Evolutionary conservation across 2,329 filamentous ascomycete genomes (phyloP), one percentile per base, ranked within the genome.

Genomic region (Myriosclerotinia scirpicola): DNA sequence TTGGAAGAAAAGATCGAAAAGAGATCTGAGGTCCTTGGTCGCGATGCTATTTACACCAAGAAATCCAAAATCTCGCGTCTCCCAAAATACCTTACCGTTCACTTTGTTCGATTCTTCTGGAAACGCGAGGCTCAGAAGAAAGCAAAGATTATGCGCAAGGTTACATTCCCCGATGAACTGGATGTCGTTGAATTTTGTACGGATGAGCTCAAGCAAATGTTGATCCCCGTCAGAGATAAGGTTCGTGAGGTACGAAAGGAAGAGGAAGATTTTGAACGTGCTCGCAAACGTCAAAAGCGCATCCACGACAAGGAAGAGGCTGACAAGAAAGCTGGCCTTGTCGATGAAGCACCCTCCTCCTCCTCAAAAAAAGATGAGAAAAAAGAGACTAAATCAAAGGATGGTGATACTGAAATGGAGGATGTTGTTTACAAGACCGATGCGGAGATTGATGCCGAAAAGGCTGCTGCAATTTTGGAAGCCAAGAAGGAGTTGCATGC

Each of bases 31-130:
- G 84, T 85, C 3, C 84, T 99, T 9, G 91, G 84, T 66, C 87
- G 92, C 54, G 88, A 97, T 75, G 90, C 92, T 11, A 79, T 86
- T 2, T 99, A 97, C 79, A 97, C 93, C 60, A 97, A 97, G 80
- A 90, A 85, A 4, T 95, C 92, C n/a, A 87, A 89, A 76, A 96
- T 99, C 73, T 87, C 93, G 14, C 89, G 94, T 26, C 82, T 97
- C 59, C 95, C 95, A 22, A 96, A 97, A 78, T 97, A 99, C 77
- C 84, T 99, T 54, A 95, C 95, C 0, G 92, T 99, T 5, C 95
- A 99, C 79, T 97, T 99, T 77, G 91, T 99, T 66, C 92, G 95
- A 71, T 99, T 99, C 81, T 97, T 94, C 82, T 99, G 95, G 95
- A 94, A 96, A 76, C 88, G 90, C 56, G 92, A 96, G 72, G 93